These are phyloP conservation scores for Kalmanozyma brasiliensis DNA, from an alignment of 1,284 basidiomycete genomes.

Conservation along the genomic window DNA sequence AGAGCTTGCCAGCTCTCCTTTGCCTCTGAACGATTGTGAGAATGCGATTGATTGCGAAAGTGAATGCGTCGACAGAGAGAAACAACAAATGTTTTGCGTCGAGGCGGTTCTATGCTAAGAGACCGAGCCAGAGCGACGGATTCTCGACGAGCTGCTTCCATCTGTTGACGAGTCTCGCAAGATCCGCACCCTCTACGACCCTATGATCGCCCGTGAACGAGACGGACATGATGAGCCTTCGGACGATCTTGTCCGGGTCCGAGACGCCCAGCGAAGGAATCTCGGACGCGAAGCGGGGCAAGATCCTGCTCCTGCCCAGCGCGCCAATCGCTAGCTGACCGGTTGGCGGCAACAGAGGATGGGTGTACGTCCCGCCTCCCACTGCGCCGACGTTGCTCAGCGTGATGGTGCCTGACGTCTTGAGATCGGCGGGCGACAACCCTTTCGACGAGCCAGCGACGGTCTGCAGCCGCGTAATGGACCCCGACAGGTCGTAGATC, in stretches of 20 bases:
- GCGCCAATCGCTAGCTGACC: constrained; percentile 91
- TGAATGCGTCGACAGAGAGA: not conserved
- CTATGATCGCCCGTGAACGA: constrained; percentile 79
- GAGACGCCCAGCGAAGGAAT: constrained; percentile 24
- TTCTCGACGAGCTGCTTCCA: constrained; percentile 87
- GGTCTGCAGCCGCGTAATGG: constrained; percentile 47
- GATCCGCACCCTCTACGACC: constrained; percentile 89
- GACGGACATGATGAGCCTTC: constrained; percentile 53
- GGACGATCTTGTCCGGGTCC: constrained; percentile 38
- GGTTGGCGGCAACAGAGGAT: constrained; percentile 79
- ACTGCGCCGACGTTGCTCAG: constrained; percentile 75
- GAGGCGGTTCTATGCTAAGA: constrained; percentile 59
- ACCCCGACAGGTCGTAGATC: constrained; percentile 73
- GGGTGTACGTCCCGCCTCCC: constrained; percentile 54
- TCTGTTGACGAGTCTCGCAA: constrained; percentile 87
- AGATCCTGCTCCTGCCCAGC: constrained; percentile 72
- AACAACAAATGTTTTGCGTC: too few relatives aligned
- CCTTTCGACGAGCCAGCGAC: constrained; percentile 25
- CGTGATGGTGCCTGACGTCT: constrained; percentile 75
- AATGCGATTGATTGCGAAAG: not conserved
- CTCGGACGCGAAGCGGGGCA: constrained; percentile 53
- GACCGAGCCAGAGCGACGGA: constrained; percentile 79
- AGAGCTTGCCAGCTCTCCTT: too few relatives aligned
- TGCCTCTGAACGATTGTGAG: too few relatives aligned
- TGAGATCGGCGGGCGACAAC: constrained; percentile 24